Percentiles rank a stretch among this genome's conserved stretches.
Conservation (phyloP, 192 early-diverging fungal species). For the Backusella psychrophila region DNA sequence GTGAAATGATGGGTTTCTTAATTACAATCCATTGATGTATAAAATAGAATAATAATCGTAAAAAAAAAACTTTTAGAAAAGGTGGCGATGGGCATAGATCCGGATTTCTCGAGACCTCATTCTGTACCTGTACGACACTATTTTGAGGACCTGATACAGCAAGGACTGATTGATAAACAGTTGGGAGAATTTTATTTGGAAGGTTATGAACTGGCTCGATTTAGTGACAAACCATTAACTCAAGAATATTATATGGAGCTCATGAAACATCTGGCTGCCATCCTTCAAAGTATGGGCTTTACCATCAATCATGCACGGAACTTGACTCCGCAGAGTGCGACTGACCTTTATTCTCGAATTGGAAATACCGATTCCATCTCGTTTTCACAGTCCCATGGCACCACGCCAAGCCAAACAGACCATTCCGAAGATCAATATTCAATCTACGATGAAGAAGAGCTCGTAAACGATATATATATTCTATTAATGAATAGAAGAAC, state of each 20-base stretch:
- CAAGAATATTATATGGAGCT: slow-evolving; percentile 52
- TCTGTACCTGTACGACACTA: slow-evolving; percentile 50
- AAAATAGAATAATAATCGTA: neutral
- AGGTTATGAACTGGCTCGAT: slow-evolving; percentile 54
- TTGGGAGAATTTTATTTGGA: slow-evolving; percentile 50
- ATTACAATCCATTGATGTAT: neutral
- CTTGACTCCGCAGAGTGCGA: neutral
- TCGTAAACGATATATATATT: neutral
- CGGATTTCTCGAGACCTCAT: slow-evolving; percentile 38
- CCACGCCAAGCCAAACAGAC: neutral
- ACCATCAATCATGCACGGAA: slow-evolving; percentile 23
- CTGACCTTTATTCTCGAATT: neutral
- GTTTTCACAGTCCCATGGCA: neutral
- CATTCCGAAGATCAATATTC: neutral
- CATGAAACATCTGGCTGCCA: slow-evolving; percentile 44
- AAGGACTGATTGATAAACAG: slow-evolving; percentile 37
- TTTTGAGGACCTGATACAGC: slow-evolving; percentile 47
- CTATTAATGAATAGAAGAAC: neutral
- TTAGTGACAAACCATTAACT: slow-evolving; percentile 32
- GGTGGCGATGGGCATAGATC: slow-evolving; percentile 38
- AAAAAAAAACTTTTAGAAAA: slow-evolving; percentile 36
- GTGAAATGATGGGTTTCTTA: slow-evolving; percentile 13
- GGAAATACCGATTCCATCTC: neutral
- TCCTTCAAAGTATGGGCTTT: slow-evolving; percentile 44
- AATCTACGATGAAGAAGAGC: neutral